Evolutionary conservation across 2,329 filamentous ascomycete genomes (phyloP).

Genomic region (Aspergillus oerlinghausenensis): DNA sequence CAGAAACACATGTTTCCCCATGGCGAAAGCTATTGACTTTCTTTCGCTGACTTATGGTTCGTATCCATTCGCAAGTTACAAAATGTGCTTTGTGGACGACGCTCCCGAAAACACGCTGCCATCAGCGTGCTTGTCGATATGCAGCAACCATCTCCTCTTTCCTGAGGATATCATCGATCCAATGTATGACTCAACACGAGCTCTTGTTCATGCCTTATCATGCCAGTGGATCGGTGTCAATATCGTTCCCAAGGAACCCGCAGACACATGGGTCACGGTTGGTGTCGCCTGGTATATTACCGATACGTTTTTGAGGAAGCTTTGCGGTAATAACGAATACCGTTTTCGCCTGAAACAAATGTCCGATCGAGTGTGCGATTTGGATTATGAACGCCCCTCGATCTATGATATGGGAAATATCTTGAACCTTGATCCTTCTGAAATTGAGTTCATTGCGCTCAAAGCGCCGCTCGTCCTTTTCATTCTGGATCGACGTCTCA

Average conservation of each 20-base stretch:
- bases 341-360: slow-evolving; percentile 82
- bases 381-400: slow-evolving; percentile 77
- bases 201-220: slow-evolving; percentile 76
- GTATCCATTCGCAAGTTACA: slow-evolving; percentile 89
- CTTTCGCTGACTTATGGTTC: slow-evolving; percentile 83
- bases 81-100: slow-evolving; percentile 91
- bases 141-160: slow-evolving; percentile 80
- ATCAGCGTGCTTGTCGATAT: slow-evolving; percentile 78
- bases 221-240: slow-evolving; percentile 94
- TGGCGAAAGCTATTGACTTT: slow-evolving; percentile 82
- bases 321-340: slow-evolving; percentile 94
- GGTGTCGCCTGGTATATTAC: slow-evolving; percentile 94
- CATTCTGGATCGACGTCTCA: slow-evolving; percentile 84
- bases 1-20: slow-evolving; percentile 77
- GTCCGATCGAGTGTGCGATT: slow-evolving; percentile 73
- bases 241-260: slow-evolving; percentile 74
- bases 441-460: slow-evolving; percentile 82
- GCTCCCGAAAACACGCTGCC: slow-evolving; percentile 69
- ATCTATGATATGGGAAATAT: slow-evolving; percentile 74
- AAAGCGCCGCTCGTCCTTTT: slow-evolving; percentile 90
- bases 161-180: slow-evolving; percentile 81
- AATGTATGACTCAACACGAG: slow-evolving; percentile 74
- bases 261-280: slow-evolving; percentile 83
- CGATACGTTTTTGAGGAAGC: slow-evolving; percentile 81
- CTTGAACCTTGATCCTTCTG: slow-evolving; percentile 75